Conservation (phyloP, 805 yeast species). For the Lipomyces starkeyi region DNA sequence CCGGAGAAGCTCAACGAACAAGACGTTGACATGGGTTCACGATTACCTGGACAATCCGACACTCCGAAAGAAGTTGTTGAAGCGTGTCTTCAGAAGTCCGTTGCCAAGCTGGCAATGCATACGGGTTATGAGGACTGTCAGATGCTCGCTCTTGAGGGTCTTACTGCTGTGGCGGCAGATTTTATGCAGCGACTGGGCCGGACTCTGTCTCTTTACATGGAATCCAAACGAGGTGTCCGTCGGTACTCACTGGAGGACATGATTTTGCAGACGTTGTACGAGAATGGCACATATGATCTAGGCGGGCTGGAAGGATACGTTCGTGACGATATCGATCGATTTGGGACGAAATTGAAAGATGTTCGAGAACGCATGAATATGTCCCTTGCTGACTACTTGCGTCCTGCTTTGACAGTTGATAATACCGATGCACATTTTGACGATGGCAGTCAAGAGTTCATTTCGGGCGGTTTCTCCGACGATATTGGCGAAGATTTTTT, state of each 20-base stretch:
- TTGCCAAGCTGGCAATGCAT: slow-evolving; percentile 84
- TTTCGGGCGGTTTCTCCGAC: slow-evolving; percentile 92
- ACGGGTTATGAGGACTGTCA: slow-evolving; percentile 89
- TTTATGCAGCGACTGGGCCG: slow-evolving; percentile 76
- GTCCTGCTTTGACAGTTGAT: slow-evolving; percentile 64
- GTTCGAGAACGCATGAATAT: slow-evolving; percentile 67
- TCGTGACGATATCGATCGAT: slow-evolving; percentile 72
- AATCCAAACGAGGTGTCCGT: slow-evolving; percentile 52
- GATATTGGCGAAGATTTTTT: slow-evolving; percentile 97
- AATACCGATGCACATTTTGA: slow-evolving; percentile 76
- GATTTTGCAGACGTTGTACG: slow-evolving; percentile 68
- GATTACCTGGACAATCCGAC: slow-evolving; percentile 69
- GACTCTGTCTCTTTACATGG: slow-evolving; percentile 72
- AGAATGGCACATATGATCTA: slow-evolving; percentile 83
- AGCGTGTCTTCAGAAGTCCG: slow-evolving; percentile 67
- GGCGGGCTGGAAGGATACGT: slow-evolving; percentile 76
- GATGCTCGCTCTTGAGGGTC: slow-evolving; percentile 72
- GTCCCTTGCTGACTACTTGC: slow-evolving; percentile 76
- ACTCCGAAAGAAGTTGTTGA: slow-evolving; percentile 63
- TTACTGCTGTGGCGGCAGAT: slow-evolving; percentile 83
- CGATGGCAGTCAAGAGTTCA: slow-evolving; percentile 91
- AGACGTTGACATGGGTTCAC: slow-evolving; percentile 85
- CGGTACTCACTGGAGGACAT: slow-evolving; percentile 53
- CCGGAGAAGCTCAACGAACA: slow-evolving; percentile 63
- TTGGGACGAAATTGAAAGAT: slow-evolving; percentile 70